phyloP scores from a whole-genome alignment of 176 grass and related monocot species.

The Phyllostachys edulis region DNA sequence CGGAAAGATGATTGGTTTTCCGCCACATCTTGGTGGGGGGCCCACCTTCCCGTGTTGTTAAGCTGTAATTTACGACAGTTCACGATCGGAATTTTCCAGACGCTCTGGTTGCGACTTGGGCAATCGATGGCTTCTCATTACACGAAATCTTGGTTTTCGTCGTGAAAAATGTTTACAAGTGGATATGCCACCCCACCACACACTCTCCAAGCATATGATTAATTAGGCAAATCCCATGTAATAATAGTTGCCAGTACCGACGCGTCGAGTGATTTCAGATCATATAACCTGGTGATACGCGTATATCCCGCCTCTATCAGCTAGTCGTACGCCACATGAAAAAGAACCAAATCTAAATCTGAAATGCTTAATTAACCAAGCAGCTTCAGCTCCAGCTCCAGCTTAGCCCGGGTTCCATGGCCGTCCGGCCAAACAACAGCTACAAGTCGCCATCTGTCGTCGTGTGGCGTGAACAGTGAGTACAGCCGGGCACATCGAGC shows the following conservation, averaged over 20 bases:
- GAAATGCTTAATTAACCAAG: neutral
- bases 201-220: neutral
- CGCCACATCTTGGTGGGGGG: conserved; percentile 19
- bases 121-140: neutral
- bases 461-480: neutral
- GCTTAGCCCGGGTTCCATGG: neutral
- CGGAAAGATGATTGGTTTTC: neutral
- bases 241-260: neutral
- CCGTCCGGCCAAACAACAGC: neutral
- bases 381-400: neutral
- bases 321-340: no score
- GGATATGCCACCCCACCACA: neutral
- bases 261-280: neutral
- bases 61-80: conserved; percentile 29
- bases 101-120: neutral
- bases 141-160: neutral
- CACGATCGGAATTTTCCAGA: conserved; percentile 33
- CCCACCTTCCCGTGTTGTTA: conserved; percentile 13
- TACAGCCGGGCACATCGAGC: neutral
- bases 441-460: conserved; percentile 22
- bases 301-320: neutral
- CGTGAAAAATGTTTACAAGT: neutral
- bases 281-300: neutral
- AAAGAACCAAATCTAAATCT: neutral
- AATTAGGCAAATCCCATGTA: neutral